Evolutionary conservation across 2,329 filamentous ascomycete species (phyloP), one percentile per base, ranked within the genome.

Genomic region (Neospermospora avenae): DNA sequence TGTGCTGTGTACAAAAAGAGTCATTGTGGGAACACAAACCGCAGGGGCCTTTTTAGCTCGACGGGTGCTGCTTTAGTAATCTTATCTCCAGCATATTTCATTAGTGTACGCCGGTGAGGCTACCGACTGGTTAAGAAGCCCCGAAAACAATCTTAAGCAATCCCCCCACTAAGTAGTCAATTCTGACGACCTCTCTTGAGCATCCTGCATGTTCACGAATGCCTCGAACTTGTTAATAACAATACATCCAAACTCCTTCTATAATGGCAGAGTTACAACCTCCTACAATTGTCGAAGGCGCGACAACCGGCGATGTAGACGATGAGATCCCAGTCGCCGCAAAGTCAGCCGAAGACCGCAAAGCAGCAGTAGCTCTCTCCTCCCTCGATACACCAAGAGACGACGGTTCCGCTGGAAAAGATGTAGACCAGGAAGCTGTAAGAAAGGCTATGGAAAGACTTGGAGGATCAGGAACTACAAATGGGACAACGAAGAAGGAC

Each of bases 301-400:
- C 83, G 61, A 80, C 81, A 31, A 77, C 80, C 48, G 82, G 79
- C 62, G 83, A 86, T 64, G 77, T 81, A 63, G 83, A 86, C 59
- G 83, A 85, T 63, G 82, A 84, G 67, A 74, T 79, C 66, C 74
- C 70, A 13, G 63, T 67, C 18, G 74, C 77, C 59, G 81, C 82
- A 70, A 88, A 86, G 75, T 84, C 83, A 44, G 88, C 88, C 70
- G 88, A 91, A 75, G 88, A 91, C 76, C 86, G 88, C 75, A 91
- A 91, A 75, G 87, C 88, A 48, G 87, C 87, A 42, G 86, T 86
- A 6, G 89, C 89, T 31, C 83, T 92, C 61, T 88, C 87, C 51
- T 83, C 81, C 63, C 85, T 93, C 66, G 88, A 91, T 71, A 60
- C 77, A 45, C 73, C 75, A 39, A 78, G 77, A 60, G 79, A 80